A percentile compares a stretch with the other conserved stretches of the same genome.
These are phyloP conservation scores for Penicillium ochrochloron DNA, from an alignment of 495 filamentous ascomycete species.

Conservation along the genomic window DNA sequence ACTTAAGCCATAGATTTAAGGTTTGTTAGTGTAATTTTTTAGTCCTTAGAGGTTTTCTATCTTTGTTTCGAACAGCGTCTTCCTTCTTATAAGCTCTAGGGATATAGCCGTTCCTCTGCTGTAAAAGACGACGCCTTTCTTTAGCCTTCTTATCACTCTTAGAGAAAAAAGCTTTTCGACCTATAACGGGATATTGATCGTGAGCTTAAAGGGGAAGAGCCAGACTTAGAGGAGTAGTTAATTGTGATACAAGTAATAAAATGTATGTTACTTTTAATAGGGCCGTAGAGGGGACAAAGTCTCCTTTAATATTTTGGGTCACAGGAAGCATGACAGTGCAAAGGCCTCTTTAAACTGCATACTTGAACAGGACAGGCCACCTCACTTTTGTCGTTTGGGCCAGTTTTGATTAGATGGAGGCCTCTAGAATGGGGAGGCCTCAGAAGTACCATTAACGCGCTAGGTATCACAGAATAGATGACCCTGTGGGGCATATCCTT, in stretches of 20 bases:
- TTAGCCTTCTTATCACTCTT: too few species aligned
- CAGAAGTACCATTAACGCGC: neutral
- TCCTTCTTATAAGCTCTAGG: conserved; percentile 14
- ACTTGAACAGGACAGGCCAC: conserved; percentile 1
- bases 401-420: neutral
- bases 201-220: neutral
- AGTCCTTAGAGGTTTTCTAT: conserved; percentile 12
- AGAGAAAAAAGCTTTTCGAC: conserved; percentile 2
- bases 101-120: conserved; percentile 15
- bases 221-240: neutral
- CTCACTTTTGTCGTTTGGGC: neutral
- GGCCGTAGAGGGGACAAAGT: neutral
- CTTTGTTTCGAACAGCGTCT: conserved; percentile 19
- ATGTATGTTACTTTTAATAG: neutral
- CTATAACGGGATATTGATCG: conserved; percentile 1
- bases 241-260: neutral
- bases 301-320: conserved; percentile 2
- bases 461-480: neutral
- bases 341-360: neutral
- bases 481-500: neutral
- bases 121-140: conserved; percentile 7
- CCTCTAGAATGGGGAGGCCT: neutral
- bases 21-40: neutral
- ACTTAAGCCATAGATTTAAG: conserved; percentile 14
- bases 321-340: neutral